Conservation (phyloP, 139 green algal species). For the Eudorina sp. region DNA sequence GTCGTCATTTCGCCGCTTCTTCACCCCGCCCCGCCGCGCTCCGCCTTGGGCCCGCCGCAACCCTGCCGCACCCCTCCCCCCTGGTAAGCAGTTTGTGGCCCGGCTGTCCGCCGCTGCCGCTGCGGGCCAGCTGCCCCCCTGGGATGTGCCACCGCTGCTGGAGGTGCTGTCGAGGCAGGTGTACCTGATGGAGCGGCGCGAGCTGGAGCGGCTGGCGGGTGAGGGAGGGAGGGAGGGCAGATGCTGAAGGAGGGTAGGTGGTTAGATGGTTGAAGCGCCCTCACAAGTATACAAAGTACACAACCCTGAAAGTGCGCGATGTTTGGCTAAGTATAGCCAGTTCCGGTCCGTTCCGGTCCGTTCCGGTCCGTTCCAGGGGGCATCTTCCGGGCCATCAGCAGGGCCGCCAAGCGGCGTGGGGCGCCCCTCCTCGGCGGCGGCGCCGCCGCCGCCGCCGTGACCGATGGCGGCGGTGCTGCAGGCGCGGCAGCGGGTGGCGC, state of each 20-base stretch:
- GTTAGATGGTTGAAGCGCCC: too few species aligned
- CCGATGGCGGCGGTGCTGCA: not conserved
- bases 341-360: not conserved
- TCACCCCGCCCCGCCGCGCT: too few species aligned
- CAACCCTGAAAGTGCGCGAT: too few species aligned
- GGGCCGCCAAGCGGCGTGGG: not conserved
- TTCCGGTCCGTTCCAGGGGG: not conserved
- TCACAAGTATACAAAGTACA: too few species aligned
- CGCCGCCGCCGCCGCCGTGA: not conserved
- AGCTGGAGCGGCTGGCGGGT: not conserved
- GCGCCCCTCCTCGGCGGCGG: too few species aligned
- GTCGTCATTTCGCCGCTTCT: too few species aligned
- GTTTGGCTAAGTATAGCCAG: too few species aligned
- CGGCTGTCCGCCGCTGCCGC: not conserved
- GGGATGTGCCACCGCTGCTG: not conserved
- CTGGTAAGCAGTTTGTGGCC: not conserved
- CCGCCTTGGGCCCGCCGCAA: too few species aligned
- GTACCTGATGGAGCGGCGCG: not conserved
- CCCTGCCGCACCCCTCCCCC: too few species aligned
- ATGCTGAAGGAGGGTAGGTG: too few species aligned
- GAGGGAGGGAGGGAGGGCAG: not conserved
- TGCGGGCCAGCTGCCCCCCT: not conserved
- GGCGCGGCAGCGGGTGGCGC: not conserved
- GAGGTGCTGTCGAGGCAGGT: not conserved
- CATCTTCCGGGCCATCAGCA: not conserved